phyloP scores from a whole-genome alignment of 2,329 filamentous ascomycete species.

The Alternaria sp. region DNA sequence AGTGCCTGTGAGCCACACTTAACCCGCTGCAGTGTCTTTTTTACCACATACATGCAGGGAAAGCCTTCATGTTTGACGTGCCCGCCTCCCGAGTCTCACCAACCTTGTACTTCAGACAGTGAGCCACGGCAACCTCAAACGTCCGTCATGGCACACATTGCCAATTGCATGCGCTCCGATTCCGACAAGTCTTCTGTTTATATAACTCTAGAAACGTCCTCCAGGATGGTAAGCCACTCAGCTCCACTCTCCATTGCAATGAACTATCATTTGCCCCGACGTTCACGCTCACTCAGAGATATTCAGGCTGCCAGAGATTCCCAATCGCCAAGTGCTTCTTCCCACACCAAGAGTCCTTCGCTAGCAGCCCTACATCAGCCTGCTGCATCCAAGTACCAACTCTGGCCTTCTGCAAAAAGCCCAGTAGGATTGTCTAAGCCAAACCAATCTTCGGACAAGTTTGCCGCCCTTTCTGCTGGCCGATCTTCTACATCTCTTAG shows the following conservation, averaged over 20 bases:
- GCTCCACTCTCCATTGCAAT: slow-evolving; percentile 34
- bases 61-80: slow-evolving; percentile 52
- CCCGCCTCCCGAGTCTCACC: slow-evolving; percentile 51
- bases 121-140: slow-evolving; percentile 49
- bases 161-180: slow-evolving; percentile 52
- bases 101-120: slow-evolving; percentile 49
- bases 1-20: slow-evolving; percentile 49
- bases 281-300: slow-evolving; percentile 47
- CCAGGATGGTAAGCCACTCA: slow-evolving; percentile 40
- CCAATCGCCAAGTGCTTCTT: slow-evolving; percentile 20
- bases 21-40: slow-evolving; percentile 44
- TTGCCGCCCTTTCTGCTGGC: slow-evolving; percentile 47
- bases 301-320: slow-evolving; percentile 41
- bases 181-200: slow-evolving; percentile 46
- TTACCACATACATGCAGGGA: slow-evolving; percentile 49
- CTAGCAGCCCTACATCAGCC: slow-evolving; percentile 34
- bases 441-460: slow-evolving; percentile 40
- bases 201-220: slow-evolving; percentile 50
- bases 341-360: slow-evolving; percentile 41
- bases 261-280: slow-evolving; percentile 44
- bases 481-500: slow-evolving; percentile 52
- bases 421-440: slow-evolving; percentile 33
- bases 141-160: slow-evolving; percentile 54
- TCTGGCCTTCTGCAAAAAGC: slow-evolving; percentile 48
- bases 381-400: slow-evolving; percentile 43